Base-by-base conservation (phyloP, 2,329 filamentous ascomycete genomes). In the Sporothrix euskadiensis region DNA sequence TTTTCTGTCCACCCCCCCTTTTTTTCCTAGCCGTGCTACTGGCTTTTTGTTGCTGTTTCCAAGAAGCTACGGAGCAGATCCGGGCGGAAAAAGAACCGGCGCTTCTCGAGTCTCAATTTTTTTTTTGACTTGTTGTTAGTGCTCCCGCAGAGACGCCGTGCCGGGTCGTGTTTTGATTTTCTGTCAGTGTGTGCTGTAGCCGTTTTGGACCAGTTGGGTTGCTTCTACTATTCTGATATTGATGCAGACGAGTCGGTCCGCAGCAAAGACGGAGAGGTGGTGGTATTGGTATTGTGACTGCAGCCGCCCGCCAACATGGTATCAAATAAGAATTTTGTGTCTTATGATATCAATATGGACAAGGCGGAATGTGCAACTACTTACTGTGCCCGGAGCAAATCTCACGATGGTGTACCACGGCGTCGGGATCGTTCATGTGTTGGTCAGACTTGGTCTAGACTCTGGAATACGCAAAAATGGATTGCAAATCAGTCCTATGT, bases 331-430 rank as follows among this genome's bases (percentile, higher is more conserved):
- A 4, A 4, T 59, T 35, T 59, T 59, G 52, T 54, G 19, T 10
- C 52, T 54, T 54, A n/a, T 54, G 52, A 26, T 32, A 57, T 12
- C 54, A 12, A 61, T 61, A 61, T 61, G 16, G 32, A 39, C 59
- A 63, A 19, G 59, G 59, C 35, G 59, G 59, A 41, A 63, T 63
- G 22, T 61, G 19, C 7, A 32, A 39, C 19, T 16, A n/a, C 12
- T 35, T 61, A 32, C 57, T 7, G 57, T 61, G 57, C 32, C 57
- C 57, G 32, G 30, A 1, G 16, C 7, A 16, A 5, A 57, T 32
- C 59, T 41, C 59, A 41, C 10, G 32, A 63, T 22, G 59, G 32
- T 41, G 59, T 41, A 63, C 59, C 59, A 63, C 32, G 59, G 59
- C 19, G 3, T 12, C 35, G 59, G 59, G 59, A 63, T 41, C 9